Conservation (phyloP, 1,139 yeast species). For the Yamadazyma triangularis region DNA sequence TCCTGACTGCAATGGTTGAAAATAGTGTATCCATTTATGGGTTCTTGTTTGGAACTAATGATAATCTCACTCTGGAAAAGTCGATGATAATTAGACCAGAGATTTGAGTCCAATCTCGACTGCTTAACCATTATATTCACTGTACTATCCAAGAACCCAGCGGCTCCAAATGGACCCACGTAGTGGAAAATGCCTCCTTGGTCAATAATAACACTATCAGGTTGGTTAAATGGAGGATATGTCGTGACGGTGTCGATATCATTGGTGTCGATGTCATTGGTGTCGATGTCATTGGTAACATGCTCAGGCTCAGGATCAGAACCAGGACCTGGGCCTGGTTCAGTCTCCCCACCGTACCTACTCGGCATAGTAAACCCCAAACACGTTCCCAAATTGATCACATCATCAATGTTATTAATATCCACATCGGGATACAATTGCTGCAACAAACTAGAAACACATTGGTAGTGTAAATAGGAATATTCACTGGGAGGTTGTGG, state of each 20-base stretch:
- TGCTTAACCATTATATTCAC: conserved; percentile 6
- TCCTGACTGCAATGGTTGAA: too few species aligned
- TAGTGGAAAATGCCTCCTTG: conserved; percentile 11
- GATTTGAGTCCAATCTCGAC: conserved; percentile 3
- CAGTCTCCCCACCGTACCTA: conserved; percentile 5
- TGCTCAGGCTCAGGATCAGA: neutral
- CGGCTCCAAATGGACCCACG: conserved; percentile 14
- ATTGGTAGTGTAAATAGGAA: conserved; percentile 34
- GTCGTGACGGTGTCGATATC: conserved; percentile 1
- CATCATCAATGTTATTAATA: conserved; percentile 28
- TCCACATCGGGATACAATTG: conserved; percentile 39
- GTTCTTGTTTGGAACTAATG: conserved; percentile 7
- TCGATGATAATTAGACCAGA: conserved; percentile 4
- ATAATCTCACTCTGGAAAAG: conserved; percentile 8
- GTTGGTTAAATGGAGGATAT: conserved; percentile 3
- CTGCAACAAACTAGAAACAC: conserved; percentile 26
- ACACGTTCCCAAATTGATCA: conserved; percentile 28
- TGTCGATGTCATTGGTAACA: neutral
- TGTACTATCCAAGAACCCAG: conserved; percentile 8
- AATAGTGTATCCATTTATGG: neutral
- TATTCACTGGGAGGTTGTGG: conserved; percentile 37
- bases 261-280: neutral
- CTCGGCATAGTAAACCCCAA: conserved; percentile 34
- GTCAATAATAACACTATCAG: conserved; percentile 12
- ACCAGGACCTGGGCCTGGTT: conserved; percentile 1